Percentiles rank a stretch among this genome's conserved stretches.
Evolutionary conservation across 441 rosid species (phyloP).

Genomic region (Euphorbia celastroides): DNA sequence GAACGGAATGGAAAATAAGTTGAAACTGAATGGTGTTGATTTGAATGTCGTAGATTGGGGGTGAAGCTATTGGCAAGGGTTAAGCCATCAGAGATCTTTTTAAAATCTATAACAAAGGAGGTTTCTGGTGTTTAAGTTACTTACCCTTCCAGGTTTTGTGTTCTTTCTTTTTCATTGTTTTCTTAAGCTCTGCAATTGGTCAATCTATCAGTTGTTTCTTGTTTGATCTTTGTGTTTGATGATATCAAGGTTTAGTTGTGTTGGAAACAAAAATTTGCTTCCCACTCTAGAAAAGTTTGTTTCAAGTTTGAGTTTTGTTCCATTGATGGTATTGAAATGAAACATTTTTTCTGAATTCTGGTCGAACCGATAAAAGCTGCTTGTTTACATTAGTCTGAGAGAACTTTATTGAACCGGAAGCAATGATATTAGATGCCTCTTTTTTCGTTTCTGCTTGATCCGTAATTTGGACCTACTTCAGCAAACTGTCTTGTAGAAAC

Average conservation of each 20-base stretch:
- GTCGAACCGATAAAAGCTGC: neutral
- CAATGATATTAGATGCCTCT: too few relatives aligned
- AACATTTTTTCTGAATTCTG: neutral
- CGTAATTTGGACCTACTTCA: too few relatives aligned
- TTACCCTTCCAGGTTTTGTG: conserved; percentile 65
- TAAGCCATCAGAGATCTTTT: conserved; percentile 89
- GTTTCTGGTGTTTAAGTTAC: conserved; percentile 61
- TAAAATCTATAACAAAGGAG: conserved; percentile 81
- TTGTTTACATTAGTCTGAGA: too few relatives aligned
- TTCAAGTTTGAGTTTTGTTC: neutral
- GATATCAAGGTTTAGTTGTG: neutral
- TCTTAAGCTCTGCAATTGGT: neutral
- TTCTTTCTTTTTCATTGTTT: conserved; percentile 3
- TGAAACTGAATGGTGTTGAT: too few relatives aligned
- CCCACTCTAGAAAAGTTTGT: neutral
- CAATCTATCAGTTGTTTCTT: neutral
- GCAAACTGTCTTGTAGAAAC: too few relatives aligned
- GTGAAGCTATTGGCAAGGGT: conserved; percentile 77
- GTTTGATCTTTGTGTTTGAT: neutral
- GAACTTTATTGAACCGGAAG: too few relatives aligned
- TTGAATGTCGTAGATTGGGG: conserved; percentile 53
- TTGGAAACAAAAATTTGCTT: neutral
- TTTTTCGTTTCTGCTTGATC: too few relatives aligned
- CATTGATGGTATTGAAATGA: neutral
- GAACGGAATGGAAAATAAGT: too few relatives aligned